phyloP scores from a whole-genome alignment of 1,284 basidiomycete species.

The Leccinum fuscescens region DNA sequence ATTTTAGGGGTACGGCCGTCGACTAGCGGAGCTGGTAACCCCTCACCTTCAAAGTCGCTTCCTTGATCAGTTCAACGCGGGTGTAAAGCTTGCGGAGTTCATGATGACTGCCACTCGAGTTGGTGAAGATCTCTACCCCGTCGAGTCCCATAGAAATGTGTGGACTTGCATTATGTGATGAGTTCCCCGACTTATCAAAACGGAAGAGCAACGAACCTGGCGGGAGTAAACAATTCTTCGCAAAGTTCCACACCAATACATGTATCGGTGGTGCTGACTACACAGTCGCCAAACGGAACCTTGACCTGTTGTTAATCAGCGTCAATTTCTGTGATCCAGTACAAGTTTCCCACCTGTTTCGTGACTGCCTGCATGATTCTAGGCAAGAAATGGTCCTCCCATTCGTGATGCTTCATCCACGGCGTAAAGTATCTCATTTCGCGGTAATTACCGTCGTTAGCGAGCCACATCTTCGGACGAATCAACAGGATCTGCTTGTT shows the following conservation, averaged over 20 bases:
- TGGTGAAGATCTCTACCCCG: constrained; percentile 98
- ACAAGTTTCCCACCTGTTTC: constrained; percentile 63
- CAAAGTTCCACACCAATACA: constrained; percentile 96
- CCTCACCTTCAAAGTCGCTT: constrained; percentile 88
- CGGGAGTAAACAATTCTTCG: constrained; percentile 96
- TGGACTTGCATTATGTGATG: constrained; percentile 47
- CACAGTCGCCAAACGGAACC: constrained; percentile 95
- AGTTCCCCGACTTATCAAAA: not conserved
- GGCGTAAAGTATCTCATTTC: constrained; percentile 91
- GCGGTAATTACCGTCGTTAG: constrained; percentile 97
- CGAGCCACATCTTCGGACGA: constrained; percentile 99
- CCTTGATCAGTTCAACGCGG: constrained; percentile 93
- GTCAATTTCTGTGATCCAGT: not conserved
- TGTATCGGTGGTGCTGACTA: constrained; percentile 91
- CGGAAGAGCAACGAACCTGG: constrained; percentile 57
- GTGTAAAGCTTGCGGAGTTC: constrained; percentile 93
- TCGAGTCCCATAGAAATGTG: constrained; percentile 97
- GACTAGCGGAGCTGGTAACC: not conserved
- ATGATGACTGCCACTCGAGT: constrained; percentile 96
- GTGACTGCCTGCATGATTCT: constrained; percentile 84
- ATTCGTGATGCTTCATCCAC: constrained; percentile 86
- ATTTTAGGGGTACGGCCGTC: not conserved
- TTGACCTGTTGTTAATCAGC: constrained; percentile 45
- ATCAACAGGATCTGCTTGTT: constrained; percentile 88
- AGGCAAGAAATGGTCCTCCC: constrained; percentile 89